These are phyloP conservation scores for Coprinellus micaceus DNA, from an alignment of 768 basidiomycete genomes.

Conservation along the genomic window DNA sequence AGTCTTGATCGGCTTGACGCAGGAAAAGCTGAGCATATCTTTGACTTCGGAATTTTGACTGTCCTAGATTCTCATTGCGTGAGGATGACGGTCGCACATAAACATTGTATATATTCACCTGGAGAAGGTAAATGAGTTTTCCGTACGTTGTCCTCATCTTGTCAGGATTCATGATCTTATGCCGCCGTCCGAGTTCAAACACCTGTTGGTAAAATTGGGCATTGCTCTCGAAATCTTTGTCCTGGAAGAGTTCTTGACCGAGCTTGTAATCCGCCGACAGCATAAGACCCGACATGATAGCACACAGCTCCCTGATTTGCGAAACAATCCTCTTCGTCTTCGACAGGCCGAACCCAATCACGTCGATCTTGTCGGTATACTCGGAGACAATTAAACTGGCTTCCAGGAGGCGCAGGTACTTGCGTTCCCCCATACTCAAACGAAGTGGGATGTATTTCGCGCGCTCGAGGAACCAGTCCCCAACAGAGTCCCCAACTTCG, in stretches of 20 bases:
- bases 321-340: constrained; percentile 87
- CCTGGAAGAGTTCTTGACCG: constrained; percentile 82
- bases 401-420: constrained; percentile 80
- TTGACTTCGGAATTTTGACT: constrained; percentile 81
- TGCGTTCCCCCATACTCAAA: constrained; percentile 70
- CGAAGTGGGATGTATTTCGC: constrained; percentile 80
- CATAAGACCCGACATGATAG: constrained; percentile 81
- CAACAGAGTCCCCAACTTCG: constrained; percentile 54
- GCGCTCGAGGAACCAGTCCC: constrained; percentile 84
- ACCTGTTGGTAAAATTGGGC: constrained; percentile 75
- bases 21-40: constrained; percentile 75
- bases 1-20: constrained; percentile 73
- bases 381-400: constrained; percentile 83
- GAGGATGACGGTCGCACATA: not conserved
- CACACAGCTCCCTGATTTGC: constrained; percentile 83
- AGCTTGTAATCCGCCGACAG: constrained; percentile 83
- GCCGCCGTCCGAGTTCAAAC: constrained; percentile 79
- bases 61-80: constrained; percentile 48
- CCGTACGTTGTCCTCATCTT: constrained; percentile 90
- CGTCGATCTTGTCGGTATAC: constrained; percentile 90
- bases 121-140: constrained; percentile 78
- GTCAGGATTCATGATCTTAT: constrained; percentile 92
- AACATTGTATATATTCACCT: constrained; percentile 41
- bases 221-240: constrained; percentile 78
- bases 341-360: constrained; percentile 68